Percentiles rank a stretch among this genome's conserved stretches.
phyloP scores from a whole-genome alignment of 805 yeast genomes.

The Saitoella complicata region DNA sequence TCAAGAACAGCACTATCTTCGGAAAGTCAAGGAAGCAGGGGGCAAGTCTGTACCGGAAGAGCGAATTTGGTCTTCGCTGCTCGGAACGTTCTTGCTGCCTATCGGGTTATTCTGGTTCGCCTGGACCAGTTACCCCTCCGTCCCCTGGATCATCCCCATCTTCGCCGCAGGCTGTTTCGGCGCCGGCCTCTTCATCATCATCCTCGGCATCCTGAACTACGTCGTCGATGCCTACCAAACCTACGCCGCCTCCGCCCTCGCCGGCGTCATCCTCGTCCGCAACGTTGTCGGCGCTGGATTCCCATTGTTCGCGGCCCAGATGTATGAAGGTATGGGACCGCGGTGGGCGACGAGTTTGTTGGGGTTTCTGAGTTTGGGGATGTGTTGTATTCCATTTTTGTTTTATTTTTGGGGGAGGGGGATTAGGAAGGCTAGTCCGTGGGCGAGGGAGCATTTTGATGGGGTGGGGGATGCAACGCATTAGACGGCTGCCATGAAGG shows the following conservation, averaged over 20 bases:
- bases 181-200: slow-evolving; percentile 24
- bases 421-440: slow-evolving; percentile 29
- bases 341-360: slow-evolving; percentile 40
- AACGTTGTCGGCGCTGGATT: slow-evolving; percentile 33
- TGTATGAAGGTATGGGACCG: slow-evolving; percentile 34
- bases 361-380: slow-evolving; percentile 33
- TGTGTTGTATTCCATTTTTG: slow-evolving; percentile 34
- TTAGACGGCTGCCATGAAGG: too few relatives aligned
- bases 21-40: too few relatives aligned
- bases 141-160: slow-evolving; percentile 50
- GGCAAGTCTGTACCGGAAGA: background rate
- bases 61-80: slow-evolving; percentile 29
- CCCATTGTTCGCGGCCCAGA: slow-evolving; percentile 40
- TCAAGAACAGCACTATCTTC: slow-evolving; percentile 26
- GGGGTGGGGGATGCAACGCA: too few relatives aligned
- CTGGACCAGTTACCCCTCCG: slow-evolving; percentile 44
- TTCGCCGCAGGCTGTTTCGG: slow-evolving; percentile 39
- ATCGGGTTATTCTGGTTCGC: slow-evolving; percentile 55
- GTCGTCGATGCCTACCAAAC: slow-evolving; percentile 29
- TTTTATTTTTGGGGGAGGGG: slow-evolving; percentile 1
- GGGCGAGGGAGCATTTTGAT: background rate
- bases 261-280: slow-evolving; percentile 54
- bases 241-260: slow-evolving; percentile 60
- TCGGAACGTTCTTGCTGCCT: slow-evolving; percentile 37
- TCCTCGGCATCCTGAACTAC: slow-evolving; percentile 27